phyloP scores from a whole-genome alignment of 345 rosid genomes.

The Ceriops decandra region DNA sequence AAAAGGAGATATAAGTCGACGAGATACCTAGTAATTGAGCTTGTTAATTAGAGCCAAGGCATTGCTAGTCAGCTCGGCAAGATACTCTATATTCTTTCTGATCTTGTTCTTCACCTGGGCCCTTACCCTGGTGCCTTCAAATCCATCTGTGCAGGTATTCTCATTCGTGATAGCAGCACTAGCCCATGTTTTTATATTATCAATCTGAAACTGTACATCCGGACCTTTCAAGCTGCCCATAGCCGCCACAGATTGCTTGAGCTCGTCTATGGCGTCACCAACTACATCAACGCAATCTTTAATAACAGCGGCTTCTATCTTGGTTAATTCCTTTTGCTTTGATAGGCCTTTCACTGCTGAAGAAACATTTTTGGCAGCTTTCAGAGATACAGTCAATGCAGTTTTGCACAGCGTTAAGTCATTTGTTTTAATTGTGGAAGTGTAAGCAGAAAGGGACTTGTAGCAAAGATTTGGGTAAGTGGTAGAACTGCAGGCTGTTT shows the following conservation, averaged over 20 bases:
- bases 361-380: not conserved
- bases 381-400: not conserved
- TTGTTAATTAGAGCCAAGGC: slow-evolving; percentile 56
- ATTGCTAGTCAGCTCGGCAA: slow-evolving; percentile 55
- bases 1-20: not conserved
- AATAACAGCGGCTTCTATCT: slow-evolving; percentile 37
- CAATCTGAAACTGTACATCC: slow-evolving; percentile 29
- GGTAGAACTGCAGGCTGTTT: slow-evolving; percentile 31
- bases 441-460: slow-evolving; percentile 34
- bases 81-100: slow-evolving; percentile 29
- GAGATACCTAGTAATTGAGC: slow-evolving; percentile 14
- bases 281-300: slow-evolving; percentile 52
- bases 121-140: slow-evolving; percentile 43
- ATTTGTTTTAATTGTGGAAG: slow-evolving; percentile 26
- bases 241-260: slow-evolving; percentile 43
- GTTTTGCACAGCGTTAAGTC: slow-evolving; percentile 32
- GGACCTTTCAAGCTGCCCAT: slow-evolving; percentile 26
- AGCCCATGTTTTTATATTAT: slow-evolving; percentile 50
- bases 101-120: slow-evolving; percentile 40
- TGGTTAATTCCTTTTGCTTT: not conserved
- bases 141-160: slow-evolving; percentile 61
- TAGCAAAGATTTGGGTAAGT: slow-evolving; percentile 34
- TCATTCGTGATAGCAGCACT: slow-evolving; percentile 72
- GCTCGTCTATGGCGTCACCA: slow-evolving; percentile 43
- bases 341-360: not conserved